phyloP scores from a whole-genome alignment of 345 rosid species.

The Camelina laxa region DNA sequence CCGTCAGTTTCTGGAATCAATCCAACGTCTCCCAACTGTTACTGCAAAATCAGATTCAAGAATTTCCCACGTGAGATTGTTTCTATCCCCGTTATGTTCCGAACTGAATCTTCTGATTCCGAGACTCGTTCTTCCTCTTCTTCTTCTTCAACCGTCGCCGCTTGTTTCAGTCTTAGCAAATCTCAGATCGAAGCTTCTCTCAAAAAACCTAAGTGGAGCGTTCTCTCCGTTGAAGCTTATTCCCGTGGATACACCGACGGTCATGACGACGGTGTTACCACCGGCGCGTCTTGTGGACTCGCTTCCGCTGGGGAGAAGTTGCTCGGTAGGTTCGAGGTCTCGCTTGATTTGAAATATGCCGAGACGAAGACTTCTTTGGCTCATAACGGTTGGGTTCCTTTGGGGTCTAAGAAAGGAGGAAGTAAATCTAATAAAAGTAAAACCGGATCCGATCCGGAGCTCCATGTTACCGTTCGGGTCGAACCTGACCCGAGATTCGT shows the following conservation, averaged over 20 bases:
- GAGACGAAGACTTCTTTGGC: constrained; percentile 57
- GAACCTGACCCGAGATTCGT: constrained; percentile 94
- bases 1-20: constrained; percentile 43
- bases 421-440: constrained; percentile 37
- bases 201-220: constrained; percentile 37
- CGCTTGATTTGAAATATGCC: constrained; percentile 63
- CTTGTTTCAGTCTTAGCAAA: constrained; percentile 67
- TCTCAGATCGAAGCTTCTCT: constrained; percentile 49
- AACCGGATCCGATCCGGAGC: constrained; percentile 49
- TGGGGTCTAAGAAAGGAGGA: constrained; percentile 44
- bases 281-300: constrained; percentile 54
- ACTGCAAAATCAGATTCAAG: constrained; percentile 70
- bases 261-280: constrained; percentile 20
- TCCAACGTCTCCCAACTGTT: constrained; percentile 44
- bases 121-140: constrained; percentile 42
- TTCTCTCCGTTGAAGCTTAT: constrained; percentile 57
- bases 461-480: constrained; percentile 59
- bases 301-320: constrained; percentile 53
- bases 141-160: constrained; percentile 57
- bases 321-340: constrained; percentile 60
- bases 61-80: constrained; percentile 56
- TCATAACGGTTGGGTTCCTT: constrained; percentile 78
- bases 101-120: constrained; percentile 40
- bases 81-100: constrained; percentile 45
- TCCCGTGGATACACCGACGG: constrained; percentile 37